These are phyloP conservation scores for Lactarius akahatsu DNA, from an alignment of 768 basidiomycete genomes.

Conservation along the genomic window DNA sequence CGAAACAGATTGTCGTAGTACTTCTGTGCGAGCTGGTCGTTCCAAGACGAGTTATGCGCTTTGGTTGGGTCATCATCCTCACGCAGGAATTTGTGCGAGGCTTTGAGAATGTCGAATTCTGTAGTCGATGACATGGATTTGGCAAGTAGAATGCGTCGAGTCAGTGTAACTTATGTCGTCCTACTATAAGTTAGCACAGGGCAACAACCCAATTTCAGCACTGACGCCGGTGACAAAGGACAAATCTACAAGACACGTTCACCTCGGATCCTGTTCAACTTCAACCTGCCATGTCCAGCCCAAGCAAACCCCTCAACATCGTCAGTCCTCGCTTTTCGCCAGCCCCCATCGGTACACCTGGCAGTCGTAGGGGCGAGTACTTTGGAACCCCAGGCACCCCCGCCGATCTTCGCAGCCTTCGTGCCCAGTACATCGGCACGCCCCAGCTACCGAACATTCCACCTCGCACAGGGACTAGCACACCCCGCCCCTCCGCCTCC, in stretches of 20 bases:
- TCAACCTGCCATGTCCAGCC: conserved; percentile 25
- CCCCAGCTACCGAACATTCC: conserved; percentile 53
- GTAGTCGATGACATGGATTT: conserved; percentile 30
- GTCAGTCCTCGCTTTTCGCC: conserved; percentile 22
- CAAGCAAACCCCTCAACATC: conserved; percentile 32
- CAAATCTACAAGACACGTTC: neutral
- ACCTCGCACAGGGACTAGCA: conserved; percentile 42
- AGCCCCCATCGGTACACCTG: conserved; percentile 22
- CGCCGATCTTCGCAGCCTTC: conserved; percentile 54
- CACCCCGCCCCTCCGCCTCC: conserved; percentile 30
- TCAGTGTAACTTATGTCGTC: conserved; percentile 8
- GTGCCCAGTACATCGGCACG: conserved; percentile 63
- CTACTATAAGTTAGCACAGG: neutral
- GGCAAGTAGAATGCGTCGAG: neutral
- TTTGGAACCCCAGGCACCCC: conserved; percentile 55
- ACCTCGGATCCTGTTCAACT: neutral
- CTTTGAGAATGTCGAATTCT: conserved; percentile 77
- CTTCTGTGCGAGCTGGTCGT: conserved; percentile 82
- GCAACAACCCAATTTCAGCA: neutral
- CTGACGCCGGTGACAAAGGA: no score
- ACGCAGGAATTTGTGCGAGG: conserved; percentile 64
- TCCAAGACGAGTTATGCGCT: conserved; percentile 52
- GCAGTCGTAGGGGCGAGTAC: conserved; percentile 21
- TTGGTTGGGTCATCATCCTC: conserved; percentile 52
- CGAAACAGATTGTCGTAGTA: conserved; percentile 88